Percentiles rank a stretch among this genome's conserved stretches.
Conservation (phyloP, 164 flowering plant species). For the Umbilicus rupestris region DNA sequence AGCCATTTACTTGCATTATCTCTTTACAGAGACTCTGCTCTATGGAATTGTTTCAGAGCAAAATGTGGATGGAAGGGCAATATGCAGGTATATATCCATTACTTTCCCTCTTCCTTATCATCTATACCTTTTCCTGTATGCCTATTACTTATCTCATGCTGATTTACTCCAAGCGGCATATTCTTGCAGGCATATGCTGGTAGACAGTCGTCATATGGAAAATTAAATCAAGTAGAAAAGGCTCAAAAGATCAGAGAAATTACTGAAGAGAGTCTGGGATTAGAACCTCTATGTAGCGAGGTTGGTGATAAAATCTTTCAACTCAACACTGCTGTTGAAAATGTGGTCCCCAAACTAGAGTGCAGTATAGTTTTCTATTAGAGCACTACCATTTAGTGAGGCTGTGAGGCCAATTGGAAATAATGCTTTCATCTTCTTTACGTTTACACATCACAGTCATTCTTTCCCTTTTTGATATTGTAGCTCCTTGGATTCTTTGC, state of each 20-base stretch:
- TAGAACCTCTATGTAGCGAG: constrained; percentile 54
- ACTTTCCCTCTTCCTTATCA: too few relatives aligned
- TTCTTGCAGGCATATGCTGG: constrained; percentile 40
- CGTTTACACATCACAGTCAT: neutral
- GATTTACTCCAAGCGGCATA: neutral
- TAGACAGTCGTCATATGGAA: constrained; percentile 18
- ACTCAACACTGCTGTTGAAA: too few relatives aligned
- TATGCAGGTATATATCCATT: constrained; percentile 23
- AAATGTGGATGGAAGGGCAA: constrained; percentile 70
- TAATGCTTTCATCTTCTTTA: neutral
- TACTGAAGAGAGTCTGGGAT: constrained; percentile 34
- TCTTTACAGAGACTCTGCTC: constrained; percentile 31
- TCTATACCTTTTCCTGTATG: neutral
- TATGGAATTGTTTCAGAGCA: constrained; percentile 57
- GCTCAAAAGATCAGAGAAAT: constrained; percentile 22
- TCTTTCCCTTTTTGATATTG: constrained; percentile 10
- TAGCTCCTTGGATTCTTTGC: constrained; percentile 62
- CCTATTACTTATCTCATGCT: neutral
- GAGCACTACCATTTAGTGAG: constrained; percentile 5
- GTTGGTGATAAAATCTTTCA: constrained; percentile 16
- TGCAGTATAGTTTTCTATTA: neutral
- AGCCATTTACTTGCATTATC: neutral
- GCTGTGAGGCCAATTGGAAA: neutral
- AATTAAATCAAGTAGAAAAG: constrained; percentile 14
- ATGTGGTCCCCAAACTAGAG: neutral